Percentiles rank a stretch among this genome's conserved stretches.
phyloP scores from a whole-genome alignment of 169 alveolate genomes.

The Eimeria falciformis region DNA sequence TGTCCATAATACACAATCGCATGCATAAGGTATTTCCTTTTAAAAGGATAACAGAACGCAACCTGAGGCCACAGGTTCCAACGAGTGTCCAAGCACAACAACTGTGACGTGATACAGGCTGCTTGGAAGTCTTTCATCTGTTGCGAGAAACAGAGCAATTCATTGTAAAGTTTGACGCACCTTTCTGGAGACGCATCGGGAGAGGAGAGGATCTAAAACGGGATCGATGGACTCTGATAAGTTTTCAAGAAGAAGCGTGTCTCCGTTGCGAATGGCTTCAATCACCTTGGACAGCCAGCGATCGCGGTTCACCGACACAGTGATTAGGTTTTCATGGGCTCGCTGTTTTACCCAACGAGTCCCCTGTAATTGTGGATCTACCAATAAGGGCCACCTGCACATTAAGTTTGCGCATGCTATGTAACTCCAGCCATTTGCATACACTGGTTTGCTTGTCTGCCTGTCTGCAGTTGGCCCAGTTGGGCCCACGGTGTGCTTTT shows the following conservation, averaged over 20 bases:
- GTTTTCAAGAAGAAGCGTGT: slow-evolving; percentile 94
- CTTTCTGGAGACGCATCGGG: slow-evolving; percentile 93
- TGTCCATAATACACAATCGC: too few relatives aligned
- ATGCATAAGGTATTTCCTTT: too few relatives aligned
- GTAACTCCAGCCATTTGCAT: not conserved
- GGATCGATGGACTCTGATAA: slow-evolving; percentile 96
- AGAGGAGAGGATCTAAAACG: slow-evolving; percentile 95
- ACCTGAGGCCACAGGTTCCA: too few relatives aligned
- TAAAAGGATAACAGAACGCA: too few relatives aligned
- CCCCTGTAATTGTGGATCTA: slow-evolving; percentile 98
- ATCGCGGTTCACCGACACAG: slow-evolving; percentile 92
- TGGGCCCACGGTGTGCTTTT: not conserved
- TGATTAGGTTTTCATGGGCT: slow-evolving; percentile 93
- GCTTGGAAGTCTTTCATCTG: too few relatives aligned
- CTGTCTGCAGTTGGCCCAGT: too few relatives aligned
- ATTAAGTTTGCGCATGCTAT: not conserved
- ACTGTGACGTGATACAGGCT: too few relatives aligned
- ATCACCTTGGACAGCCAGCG: slow-evolving; percentile 93
- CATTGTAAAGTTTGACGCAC: slow-evolving; percentile 81
- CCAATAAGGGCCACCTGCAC: slow-evolving; percentile 94
- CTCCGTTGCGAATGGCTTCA: slow-evolving; percentile 93
- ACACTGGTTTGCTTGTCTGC: too few relatives aligned
- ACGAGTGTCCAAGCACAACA: too few relatives aligned
- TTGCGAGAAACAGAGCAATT: too few relatives aligned
- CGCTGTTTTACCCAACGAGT: slow-evolving; percentile 94